These are phyloP conservation scores for Cryptomeria japonica DNA, from an alignment of 75 land plant genomes.

Conservation along the genomic window DNA sequence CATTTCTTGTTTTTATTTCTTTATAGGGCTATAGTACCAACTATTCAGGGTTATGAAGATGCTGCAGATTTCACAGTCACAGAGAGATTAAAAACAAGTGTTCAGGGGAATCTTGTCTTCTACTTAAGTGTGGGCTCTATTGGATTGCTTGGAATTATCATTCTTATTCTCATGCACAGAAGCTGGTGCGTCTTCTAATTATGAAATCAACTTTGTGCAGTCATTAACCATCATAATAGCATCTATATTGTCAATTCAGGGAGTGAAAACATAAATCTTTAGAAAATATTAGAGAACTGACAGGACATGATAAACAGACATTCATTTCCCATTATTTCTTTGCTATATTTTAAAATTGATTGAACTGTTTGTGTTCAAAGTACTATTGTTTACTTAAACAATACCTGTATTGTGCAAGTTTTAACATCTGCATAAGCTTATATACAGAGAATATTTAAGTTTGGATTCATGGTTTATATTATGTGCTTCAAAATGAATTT, in stretches of 20 bases:
- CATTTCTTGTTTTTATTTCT: conserved; percentile 18
- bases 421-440: neutral
- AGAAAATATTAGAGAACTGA: neutral
- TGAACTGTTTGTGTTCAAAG: too few species aligned
- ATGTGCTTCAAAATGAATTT: neutral
- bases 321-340: neutral
- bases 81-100: conserved; percentile 85
- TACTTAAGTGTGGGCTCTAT: conserved; percentile 77
- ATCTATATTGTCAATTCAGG: neutral
- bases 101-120: conserved; percentile 77
- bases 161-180: conserved; percentile 77
- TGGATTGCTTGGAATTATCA: conserved; percentile 83
- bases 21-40: conserved; percentile 93
- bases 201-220: neutral
- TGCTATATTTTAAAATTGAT: too few species aligned
- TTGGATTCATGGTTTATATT: neutral
- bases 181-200: conserved; percentile 30
- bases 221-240: neutral
- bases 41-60: conserved; percentile 99
- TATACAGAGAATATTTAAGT: neutral
- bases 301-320: neutral
- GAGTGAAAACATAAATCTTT: neutral
- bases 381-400: too few species aligned
- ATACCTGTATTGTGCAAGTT: neutral
- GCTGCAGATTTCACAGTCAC: conserved; percentile 94